Evolutionary conservation across 2,329 filamentous ascomycete genomes (phyloP).

Genomic region (Thelonectria blattea): DNA sequence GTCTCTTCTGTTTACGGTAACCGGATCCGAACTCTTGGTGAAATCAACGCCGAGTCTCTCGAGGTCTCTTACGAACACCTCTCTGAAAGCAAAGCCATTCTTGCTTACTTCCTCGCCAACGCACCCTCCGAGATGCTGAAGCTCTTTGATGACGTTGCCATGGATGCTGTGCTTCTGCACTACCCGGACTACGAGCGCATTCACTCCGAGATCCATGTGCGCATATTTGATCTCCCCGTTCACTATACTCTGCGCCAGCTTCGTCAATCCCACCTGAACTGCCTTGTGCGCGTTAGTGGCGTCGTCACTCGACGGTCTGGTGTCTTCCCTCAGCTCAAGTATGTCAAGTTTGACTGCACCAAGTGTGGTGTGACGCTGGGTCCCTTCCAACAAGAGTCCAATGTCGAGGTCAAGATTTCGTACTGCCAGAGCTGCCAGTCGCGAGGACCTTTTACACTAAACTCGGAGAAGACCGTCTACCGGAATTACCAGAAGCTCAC

Average conservation of each 20-base stretch:
- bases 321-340: slow-evolving; percentile 97
- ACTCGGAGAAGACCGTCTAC: slow-evolving; percentile 97
- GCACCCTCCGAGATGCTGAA: slow-evolving; percentile 94
- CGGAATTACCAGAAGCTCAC: slow-evolving; percentile 99
- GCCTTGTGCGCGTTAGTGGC: slow-evolving; percentile 89
- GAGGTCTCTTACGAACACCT: slow-evolving; percentile 97
- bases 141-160: slow-evolving; percentile 94
- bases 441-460: slow-evolving; percentile 90
- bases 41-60: slow-evolving; percentile 93
- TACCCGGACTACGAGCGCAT: slow-evolving; percentile 98
- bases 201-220: slow-evolving; percentile 96
- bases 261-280: slow-evolving; percentile 94
- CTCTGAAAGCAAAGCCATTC: slow-evolving; percentile 85
- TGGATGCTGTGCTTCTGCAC: slow-evolving; percentile 94
- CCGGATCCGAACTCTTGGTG: slow-evolving; percentile 92
- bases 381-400: slow-evolving; percentile 97
- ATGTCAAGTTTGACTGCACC: slow-evolving; percentile 95
- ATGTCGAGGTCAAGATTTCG: slow-evolving; percentile 92
- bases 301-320: slow-evolving; percentile 94
- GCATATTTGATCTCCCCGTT: slow-evolving; percentile 92
- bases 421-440: slow-evolving; percentile 98
- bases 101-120: slow-evolving; percentile 96
- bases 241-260: slow-evolving; percentile 95
- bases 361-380: slow-evolving; percentile 93
- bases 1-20: slow-evolving; percentile 94